Evolutionary conservation across 2,329 filamentous ascomycete species (phyloP).

Genomic region (Penicillium sp.): DNA sequence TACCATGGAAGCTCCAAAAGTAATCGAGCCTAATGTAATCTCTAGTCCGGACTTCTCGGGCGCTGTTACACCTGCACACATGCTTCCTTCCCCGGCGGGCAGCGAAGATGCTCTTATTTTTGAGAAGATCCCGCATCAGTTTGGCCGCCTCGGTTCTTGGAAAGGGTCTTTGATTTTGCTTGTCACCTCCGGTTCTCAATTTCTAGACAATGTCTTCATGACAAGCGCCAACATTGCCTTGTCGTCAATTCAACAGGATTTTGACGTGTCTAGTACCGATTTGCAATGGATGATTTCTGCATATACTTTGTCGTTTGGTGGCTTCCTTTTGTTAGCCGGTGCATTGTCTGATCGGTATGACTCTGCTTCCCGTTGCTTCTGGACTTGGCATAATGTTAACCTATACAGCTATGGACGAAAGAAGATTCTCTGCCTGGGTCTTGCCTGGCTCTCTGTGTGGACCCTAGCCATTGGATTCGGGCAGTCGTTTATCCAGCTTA

Average conservation of each 20-base stretch:
- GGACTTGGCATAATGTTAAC: constrained; percentile 2
- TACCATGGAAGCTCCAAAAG: constrained; percentile 9
- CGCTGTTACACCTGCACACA: constrained; percentile 14
- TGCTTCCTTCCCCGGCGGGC: constrained; percentile 17
- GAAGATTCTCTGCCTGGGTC: constrained; percentile 39
- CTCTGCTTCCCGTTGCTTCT: background rate
- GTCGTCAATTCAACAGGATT: constrained; percentile 42
- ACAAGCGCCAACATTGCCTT: constrained; percentile 44
- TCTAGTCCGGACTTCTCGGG: constrained; percentile 15
- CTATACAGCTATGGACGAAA: constrained; percentile 36
- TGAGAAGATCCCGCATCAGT: constrained; percentile 27
- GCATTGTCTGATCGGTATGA: constrained; percentile 35
- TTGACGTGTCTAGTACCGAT: constrained; percentile 34
- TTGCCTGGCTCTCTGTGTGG: constrained; percentile 38
- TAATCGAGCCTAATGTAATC: constrained; percentile 17
- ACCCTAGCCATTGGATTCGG: constrained; percentile 41
- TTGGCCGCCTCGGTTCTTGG: constrained; percentile 39
- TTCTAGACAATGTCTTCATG: constrained; percentile 48
- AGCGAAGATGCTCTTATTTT: constrained; percentile 20
- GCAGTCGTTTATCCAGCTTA: constrained; percentile 42
- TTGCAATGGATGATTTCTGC: constrained; percentile 46
- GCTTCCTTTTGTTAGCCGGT: constrained; percentile 34
- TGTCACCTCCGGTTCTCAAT: constrained; percentile 44
- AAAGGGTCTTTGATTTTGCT: constrained; percentile 40
- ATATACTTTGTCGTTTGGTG: constrained; percentile 43